Base-by-base conservation (phyloP, 2,329 filamentous ascomycete species). In the Paraphaeosphaeria minitans region DNA sequence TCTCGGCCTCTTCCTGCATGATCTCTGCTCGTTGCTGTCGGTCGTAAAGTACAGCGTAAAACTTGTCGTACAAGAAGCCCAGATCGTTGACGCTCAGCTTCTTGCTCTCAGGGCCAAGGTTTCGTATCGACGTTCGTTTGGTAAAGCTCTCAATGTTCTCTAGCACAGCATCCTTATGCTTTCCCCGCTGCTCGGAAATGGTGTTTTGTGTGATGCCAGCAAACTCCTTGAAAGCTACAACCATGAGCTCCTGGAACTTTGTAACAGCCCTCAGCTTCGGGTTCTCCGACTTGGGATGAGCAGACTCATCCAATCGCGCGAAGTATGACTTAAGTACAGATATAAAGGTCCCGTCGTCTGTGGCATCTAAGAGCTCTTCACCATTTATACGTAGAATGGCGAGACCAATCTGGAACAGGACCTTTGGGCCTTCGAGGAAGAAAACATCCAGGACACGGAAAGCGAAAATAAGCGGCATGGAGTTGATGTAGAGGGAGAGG, bases 221-320 rank as follows among this genome's bases (percentile, higher is more conserved):
- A 73, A 99, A 99, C 73, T 99, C 95, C 68, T 97, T 98, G 80
- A 99, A 99, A 0, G 95, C 95, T 21, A 98, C 95, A 3, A 99
- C 95, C 93, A 99, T 98, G 57, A 99, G 85, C 76, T 98, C 95
- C 71, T 99, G 95, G 75, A 99, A 99, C 48, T 92, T 87, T 6
- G 96, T 99, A 55, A 99, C 95, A 0, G 93, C 92, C 54, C 94
- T 87, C 53, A 98, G 82, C 79, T 98, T 99, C 3, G 93, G 89
- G 63, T 98, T 99, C 74, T 97, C 93, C 0, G 93, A 97, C 71
- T 90, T 93, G 2, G 95, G 95, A 72, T 99, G 94, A 2, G 95
- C 95, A 3, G 93, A 97, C 78, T 98, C 94, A 73, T 98, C 94
- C 9, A 99, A 83, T 41, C 92, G 88, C 8, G 92, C 87, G 75